phyloP scores from a whole-genome alignment of 1,284 basidiomycete species.

The Stereum hirsutum region DNA sequence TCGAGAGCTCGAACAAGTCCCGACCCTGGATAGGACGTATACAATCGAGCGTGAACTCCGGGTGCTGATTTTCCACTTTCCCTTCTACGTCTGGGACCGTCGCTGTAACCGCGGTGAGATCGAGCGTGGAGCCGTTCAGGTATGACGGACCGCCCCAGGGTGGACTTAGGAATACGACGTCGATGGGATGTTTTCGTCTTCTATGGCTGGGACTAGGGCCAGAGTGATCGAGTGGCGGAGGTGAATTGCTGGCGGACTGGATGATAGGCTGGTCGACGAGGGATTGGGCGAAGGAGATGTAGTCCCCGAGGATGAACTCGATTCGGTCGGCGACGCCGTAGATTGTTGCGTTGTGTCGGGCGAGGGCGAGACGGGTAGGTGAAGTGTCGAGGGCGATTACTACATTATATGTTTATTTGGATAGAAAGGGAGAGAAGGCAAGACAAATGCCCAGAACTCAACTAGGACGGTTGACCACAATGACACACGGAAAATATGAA shows the following conservation, averaged over 20 bases:
- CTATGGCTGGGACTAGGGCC: constrained; percentile 1
- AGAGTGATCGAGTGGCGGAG: neutral
- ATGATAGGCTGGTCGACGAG: constrained; percentile 17
- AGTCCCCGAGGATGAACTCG: constrained; percentile 89
- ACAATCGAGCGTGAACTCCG: constrained; percentile 60
- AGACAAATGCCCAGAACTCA: no score
- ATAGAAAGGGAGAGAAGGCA: neutral
- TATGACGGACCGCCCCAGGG: constrained; percentile 88
- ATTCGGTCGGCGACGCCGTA: constrained; percentile 94
- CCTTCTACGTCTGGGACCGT: constrained; percentile 2
- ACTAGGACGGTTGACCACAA: no score
- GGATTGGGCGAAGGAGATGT: constrained; percentile 65
- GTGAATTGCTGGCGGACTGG: neutral
- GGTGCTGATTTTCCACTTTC: constrained; percentile 23
- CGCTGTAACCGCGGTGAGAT: constrained; percentile 8
- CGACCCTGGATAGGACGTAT: constrained; percentile 77
- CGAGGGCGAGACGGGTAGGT: constrained; percentile 74
- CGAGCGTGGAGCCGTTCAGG: constrained; percentile 28
- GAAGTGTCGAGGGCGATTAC: constrained; percentile 93
- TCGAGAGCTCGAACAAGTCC: constrained; percentile 70
- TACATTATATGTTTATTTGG: constrained; percentile 19
- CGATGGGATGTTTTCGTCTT: constrained; percentile 43
- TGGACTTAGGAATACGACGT: constrained; percentile 87
- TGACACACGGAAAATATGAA: constrained; percentile 2
- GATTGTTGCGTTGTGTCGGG: constrained; percentile 85